phyloP scores from a whole-genome alignment of 352 stramenopile species.

The Globisporangium cederbergense region DNA sequence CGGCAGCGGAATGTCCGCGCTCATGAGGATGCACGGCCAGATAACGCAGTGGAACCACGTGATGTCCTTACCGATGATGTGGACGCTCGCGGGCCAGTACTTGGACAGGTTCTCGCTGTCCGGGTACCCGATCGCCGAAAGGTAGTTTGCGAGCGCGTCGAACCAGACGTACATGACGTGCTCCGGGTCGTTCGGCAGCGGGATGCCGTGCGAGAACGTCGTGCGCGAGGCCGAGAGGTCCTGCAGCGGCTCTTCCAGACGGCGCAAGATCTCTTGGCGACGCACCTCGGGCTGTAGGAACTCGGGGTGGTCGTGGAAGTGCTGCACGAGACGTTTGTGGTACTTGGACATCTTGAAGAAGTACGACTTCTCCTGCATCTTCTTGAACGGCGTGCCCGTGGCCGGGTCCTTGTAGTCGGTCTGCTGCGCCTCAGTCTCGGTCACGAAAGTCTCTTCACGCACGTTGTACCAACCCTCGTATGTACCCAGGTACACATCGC shows the following conservation, averaged over 20 bases:
- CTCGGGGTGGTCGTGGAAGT: slow-evolving; percentile 93
- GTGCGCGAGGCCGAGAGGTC: slow-evolving; percentile 97
- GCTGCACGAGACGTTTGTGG: slow-evolving; percentile 91
- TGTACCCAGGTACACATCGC: slow-evolving; percentile 97
- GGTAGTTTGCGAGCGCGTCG: slow-evolving; percentile 98
- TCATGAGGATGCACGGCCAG: slow-evolving; percentile 99
- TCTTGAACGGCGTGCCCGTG: slow-evolving; percentile 93
- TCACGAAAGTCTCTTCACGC: slow-evolving; percentile 98
- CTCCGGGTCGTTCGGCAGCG: slow-evolving; percentile 91
- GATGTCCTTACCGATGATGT: slow-evolving; percentile 98
- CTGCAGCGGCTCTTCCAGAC: slow-evolving; percentile 92
- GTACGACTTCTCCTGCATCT: slow-evolving; percentile 98
- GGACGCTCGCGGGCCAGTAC: slow-evolving; percentile 81
- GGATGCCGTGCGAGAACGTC: slow-evolving; percentile 94
- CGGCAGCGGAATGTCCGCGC: slow-evolving; percentile 90
- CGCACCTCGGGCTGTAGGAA: slow-evolving; percentile 97
- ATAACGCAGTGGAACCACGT: slow-evolving; percentile 99
- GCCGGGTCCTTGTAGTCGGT: slow-evolving; percentile 95
- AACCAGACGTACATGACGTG: slow-evolving; percentile 99
- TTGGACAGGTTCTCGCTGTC: slow-evolving; percentile 57
- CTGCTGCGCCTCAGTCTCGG: slow-evolving; percentile 93
- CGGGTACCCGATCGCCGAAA: slow-evolving; percentile 95
- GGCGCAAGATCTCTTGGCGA: slow-evolving; percentile 92
- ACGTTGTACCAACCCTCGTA: slow-evolving; percentile 99
- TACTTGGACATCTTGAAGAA: slow-evolving; percentile 99